phyloP scores from a whole-genome alignment of 1,284 basidiomycete genomes.

The Sanghuangporus weigelae region DNA sequence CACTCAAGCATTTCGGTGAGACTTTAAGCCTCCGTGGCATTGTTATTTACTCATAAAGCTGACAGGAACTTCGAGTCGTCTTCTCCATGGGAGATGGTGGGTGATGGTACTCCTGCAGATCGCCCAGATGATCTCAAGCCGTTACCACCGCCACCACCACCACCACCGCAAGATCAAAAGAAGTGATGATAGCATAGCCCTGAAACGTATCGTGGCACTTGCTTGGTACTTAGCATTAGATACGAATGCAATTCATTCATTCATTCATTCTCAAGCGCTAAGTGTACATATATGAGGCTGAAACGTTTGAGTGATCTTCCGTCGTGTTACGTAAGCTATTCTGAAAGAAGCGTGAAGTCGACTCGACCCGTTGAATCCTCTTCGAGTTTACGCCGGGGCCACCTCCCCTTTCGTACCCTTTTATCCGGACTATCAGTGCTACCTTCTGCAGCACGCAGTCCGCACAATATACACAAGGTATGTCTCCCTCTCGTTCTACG shows the following conservation, averaged over 20 bases:
- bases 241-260: neutral
- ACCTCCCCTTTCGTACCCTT: neutral
- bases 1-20: slow-evolving; percentile 94
- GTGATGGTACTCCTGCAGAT: slow-evolving; percentile 71
- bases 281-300: neutral
- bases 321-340: neutral
- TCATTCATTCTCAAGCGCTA: neutral
- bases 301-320: neutral
- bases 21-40: neutral
- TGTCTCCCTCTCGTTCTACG: neutral
- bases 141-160: slow-evolving; percentile 51
- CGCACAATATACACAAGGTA: slow-evolving; percentile 6
- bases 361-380: neutral
- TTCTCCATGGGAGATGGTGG: slow-evolving; percentile 97
- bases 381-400: neutral
- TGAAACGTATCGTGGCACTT: neutral
- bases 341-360: neutral
- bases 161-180: slow-evolving; percentile 47
- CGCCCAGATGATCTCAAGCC: slow-evolving; percentile 70
- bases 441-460: neutral
- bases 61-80: slow-evolving; percentile 87
- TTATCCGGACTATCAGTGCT: neutral
- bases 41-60: slow-evolving; percentile 2
- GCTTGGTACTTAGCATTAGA: neutral
- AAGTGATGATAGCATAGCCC: slow-evolving; percentile 49